Conservation (phyloP, 352 stramenopile genomes). For the Phytophthora cactorum region DNA sequence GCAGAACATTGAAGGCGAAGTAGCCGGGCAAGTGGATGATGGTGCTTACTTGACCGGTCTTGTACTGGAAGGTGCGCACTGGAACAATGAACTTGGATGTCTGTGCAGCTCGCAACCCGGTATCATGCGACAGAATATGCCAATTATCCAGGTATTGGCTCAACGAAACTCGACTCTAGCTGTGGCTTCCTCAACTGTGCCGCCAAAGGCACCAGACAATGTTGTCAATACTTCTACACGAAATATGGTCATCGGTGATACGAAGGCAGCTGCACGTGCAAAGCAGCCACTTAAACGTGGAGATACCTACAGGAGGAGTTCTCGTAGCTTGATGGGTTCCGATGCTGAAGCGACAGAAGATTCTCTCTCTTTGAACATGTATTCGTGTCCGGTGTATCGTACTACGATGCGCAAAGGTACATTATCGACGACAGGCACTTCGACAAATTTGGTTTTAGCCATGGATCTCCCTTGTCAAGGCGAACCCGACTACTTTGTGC, state of each 20-base stretch:
- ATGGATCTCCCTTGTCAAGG: constrained; percentile 87
- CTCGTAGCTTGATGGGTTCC: neutral
- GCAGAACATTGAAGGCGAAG: constrained; percentile 7
- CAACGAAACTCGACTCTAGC: constrained; percentile 27
- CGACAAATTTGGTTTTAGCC: constrained; percentile 93
- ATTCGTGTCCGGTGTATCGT: constrained; percentile 94
- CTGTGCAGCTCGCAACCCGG: constrained; percentile 63
- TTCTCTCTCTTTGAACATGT: constrained; percentile 36
- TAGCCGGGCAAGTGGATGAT: constrained; percentile 27
- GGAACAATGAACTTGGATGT: constrained; percentile 54
- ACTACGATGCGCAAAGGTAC: constrained; percentile 88
- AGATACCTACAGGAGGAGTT: constrained; percentile 1
- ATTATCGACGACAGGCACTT: constrained; percentile 93
- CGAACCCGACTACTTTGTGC: constrained; percentile 82
- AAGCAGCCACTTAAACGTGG: constrained; percentile 9
- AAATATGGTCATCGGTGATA: neutral
- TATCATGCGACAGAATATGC: constrained; percentile 77
- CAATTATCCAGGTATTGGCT: constrained; percentile 88
- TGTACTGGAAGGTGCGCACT: constrained; percentile 74
- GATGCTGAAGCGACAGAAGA: neutral
- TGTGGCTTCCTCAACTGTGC: neutral
- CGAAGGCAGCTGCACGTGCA: neutral
- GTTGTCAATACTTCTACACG: neutral
- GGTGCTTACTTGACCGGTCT: constrained; percentile 68
- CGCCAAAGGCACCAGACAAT: neutral